Conservation (phyloP, 345 rosid genomes). For the Salix brachista region DNA sequence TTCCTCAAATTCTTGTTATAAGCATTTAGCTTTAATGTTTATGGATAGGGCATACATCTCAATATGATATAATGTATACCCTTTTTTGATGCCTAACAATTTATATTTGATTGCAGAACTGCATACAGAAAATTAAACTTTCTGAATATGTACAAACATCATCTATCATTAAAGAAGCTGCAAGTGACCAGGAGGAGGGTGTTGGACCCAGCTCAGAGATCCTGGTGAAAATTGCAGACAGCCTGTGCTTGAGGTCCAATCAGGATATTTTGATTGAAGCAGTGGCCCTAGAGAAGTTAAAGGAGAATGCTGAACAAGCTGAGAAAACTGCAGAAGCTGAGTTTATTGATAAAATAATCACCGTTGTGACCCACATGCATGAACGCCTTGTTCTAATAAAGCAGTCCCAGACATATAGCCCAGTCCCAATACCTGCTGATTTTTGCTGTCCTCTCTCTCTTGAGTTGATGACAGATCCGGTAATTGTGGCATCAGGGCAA, state of each 20-base stretch:
- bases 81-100: constrained; percentile 21
- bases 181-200: constrained; percentile 52
- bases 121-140: constrained; percentile 61
- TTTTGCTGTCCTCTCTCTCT: constrained; percentile 95
- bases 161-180: constrained; percentile 55
- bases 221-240: constrained; percentile 63
- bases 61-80: neutral
- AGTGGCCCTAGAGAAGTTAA: constrained; percentile 88
- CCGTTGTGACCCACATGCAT: constrained; percentile 64
- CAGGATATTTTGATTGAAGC: constrained; percentile 88
- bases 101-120: constrained; percentile 49
- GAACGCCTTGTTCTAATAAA: constrained; percentile 65
- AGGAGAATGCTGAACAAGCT: constrained; percentile 88
- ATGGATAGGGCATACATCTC: neutral
- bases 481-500: constrained; percentile 90
- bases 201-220: constrained; percentile 61
- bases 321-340: constrained; percentile 73
- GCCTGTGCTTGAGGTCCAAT: constrained; percentile 74
- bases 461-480: constrained; percentile 97
- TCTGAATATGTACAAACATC: constrained; percentile 51
- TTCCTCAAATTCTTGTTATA: constrained; percentile 7
- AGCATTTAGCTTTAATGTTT: constrained; percentile 5
- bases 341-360: constrained; percentile 63
- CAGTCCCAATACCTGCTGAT: constrained; percentile 85
- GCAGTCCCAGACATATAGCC: constrained; percentile 73